Conservation (phyloP, 2,329 filamentous ascomycete genomes). For the Ilyonectria mors-panacis region DNA sequence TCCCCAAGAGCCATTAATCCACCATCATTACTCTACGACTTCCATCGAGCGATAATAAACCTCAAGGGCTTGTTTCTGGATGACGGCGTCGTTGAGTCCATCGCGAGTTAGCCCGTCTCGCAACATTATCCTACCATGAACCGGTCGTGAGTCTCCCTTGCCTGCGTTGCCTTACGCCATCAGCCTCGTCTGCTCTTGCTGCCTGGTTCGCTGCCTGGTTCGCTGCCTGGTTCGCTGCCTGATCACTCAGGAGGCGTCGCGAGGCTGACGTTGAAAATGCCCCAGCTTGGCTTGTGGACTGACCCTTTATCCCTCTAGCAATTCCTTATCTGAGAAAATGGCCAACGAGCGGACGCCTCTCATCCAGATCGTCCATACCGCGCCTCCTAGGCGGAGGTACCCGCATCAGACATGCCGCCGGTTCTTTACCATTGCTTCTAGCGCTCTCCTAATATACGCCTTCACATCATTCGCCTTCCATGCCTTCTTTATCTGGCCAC, state of each 20-base stretch:
- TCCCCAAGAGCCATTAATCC: slow-evolving; percentile 1
- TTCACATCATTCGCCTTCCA: slow-evolving; percentile 66
- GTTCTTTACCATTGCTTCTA: slow-evolving; percentile 74
- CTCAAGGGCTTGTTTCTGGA: slow-evolving; percentile 12
- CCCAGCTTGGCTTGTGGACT: background rate
- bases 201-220: too few species aligned
- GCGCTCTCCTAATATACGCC: slow-evolving; percentile 67
- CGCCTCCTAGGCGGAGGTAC: slow-evolving; percentile 68
- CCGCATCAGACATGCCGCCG: slow-evolving; percentile 73
- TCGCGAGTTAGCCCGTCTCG: slow-evolving; percentile 28
- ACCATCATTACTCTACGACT: slow-evolving; percentile 21
- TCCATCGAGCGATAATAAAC: slow-evolving; percentile 2
- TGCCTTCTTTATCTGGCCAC: slow-evolving; percentile 59
- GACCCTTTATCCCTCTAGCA: slow-evolving; percentile 16
- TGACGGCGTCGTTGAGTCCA: slow-evolving; percentile 9
- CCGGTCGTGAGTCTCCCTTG: slow-evolving; percentile 42
- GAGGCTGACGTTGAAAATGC: background rate
- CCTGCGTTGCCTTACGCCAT: background rate
- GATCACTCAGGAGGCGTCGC: background rate
- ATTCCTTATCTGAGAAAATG: slow-evolving; percentile 51
- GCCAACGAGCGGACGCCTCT: slow-evolving; percentile 75
- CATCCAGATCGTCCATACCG: slow-evolving; percentile 73
- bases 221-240: background rate
- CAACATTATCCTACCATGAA: slow-evolving; percentile 39
- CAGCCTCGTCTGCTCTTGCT: background rate